Percentiles rank a stretch among this genome's conserved stretches.
phyloP scores from a whole-genome alignment of 2,329 filamentous ascomycete species.

The Colletotrichum kahawae region DNA sequence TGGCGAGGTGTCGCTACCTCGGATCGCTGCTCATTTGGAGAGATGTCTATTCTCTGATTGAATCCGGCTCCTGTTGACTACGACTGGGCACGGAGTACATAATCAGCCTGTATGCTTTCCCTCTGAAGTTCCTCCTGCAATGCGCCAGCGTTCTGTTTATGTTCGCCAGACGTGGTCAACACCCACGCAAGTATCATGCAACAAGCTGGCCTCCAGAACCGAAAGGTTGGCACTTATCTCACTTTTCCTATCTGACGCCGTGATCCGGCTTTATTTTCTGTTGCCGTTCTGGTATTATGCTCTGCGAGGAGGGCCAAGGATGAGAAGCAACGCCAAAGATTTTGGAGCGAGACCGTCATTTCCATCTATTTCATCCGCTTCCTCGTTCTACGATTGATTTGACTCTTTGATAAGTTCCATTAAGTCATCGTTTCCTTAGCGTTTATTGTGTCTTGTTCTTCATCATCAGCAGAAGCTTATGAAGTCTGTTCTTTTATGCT shows the following conservation, averaged over 20 bases:
- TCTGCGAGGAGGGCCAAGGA: fast-evolving
- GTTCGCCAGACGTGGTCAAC: background rate
- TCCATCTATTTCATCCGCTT: background rate
- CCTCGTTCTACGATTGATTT: background rate
- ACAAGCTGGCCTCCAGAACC: background rate
- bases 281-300: fast-evolving
- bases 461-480: fast-evolving
- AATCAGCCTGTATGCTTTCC: background rate
- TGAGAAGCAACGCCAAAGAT: background rate
- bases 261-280: fast-evolving
- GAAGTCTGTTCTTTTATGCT: fast-evolving
- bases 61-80: background rate
- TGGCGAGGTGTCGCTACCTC: fast-evolving
- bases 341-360: background rate
- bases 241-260: background rate
- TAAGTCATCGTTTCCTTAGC: too few relatives aligned
- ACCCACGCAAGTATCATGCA: background rate
- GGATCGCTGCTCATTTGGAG: background rate
- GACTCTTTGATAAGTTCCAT: background rate
- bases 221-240: fast-evolving
- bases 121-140: background rate
- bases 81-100: background rate
- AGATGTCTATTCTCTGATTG: background rate
- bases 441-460: background rate
- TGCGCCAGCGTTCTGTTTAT: background rate